Evolutionary conservation across 2,329 filamentous ascomycete species (phyloP).

Genomic region (Coniella lustricola): DNA sequence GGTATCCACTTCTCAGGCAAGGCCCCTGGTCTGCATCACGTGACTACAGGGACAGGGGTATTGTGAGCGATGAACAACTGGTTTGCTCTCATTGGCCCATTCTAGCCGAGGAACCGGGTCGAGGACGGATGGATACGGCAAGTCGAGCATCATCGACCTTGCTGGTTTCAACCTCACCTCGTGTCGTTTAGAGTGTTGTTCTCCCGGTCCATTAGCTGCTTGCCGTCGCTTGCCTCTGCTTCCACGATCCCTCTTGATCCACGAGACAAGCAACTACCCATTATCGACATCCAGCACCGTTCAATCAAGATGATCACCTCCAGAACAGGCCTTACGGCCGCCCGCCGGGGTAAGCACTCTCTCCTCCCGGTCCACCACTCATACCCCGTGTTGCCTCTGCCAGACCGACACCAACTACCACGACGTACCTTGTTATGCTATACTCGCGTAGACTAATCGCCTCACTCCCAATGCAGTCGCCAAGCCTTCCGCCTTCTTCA

Average conservation of each 20-base stretch:
- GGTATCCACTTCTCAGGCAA: slow-evolving; percentile 12
- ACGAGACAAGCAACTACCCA: not conserved
- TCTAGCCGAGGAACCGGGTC: slow-evolving; percentile 40
- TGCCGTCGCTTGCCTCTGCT: slow-evolving; percentile 7
- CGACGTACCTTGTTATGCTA: not conserved
- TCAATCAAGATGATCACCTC: slow-evolving; percentile 45
- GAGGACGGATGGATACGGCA: slow-evolving; percentile 20
- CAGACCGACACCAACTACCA: not conserved
- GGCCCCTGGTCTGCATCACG: slow-evolving; percentile 16
- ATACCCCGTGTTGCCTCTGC: not conserved
- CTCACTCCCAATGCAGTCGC: slow-evolving; percentile 24
- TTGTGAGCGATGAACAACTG: slow-evolving; percentile 12
- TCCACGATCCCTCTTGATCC: not conserved
- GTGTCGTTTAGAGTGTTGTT: not conserved
- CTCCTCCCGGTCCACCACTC: slow-evolving; percentile 4
- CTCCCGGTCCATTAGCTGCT: no score
- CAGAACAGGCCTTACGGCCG: slow-evolving; percentile 50
- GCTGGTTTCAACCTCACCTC: slow-evolving; percentile 4
- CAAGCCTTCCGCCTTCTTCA: slow-evolving; percentile 40
- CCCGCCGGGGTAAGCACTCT: slow-evolving; percentile 47
- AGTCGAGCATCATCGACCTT: slow-evolving; percentile 12
- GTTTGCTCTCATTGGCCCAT: slow-evolving; percentile 30
- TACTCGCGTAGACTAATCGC: not conserved
- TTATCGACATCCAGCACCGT: not conserved
- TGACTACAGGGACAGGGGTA: slow-evolving; percentile 18